A percentile compares a stretch with the other conserved stretches of the same genome.
Evolutionary conservation across 2,329 filamentous ascomycete genomes (phyloP).

Genomic region (Acrodontium crateriforme): DNA sequence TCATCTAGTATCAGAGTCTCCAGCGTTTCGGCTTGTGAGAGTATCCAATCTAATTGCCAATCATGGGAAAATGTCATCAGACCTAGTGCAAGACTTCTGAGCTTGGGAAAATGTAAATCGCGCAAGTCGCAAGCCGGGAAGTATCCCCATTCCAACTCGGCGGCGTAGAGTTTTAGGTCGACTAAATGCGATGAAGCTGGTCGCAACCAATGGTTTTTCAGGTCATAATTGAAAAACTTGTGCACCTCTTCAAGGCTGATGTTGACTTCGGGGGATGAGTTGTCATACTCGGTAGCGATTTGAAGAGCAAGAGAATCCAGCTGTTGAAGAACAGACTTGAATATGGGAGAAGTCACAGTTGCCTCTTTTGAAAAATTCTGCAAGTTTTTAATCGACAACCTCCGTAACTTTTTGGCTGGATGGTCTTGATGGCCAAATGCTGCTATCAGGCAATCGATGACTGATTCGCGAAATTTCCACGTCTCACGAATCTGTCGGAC

Average conservation of each 20-base stretch:
- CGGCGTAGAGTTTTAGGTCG: conserved; percentile 29
- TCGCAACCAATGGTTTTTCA: conserved; percentile 12
- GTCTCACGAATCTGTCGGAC: neutral
- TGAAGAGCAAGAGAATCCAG: conserved; percentile 10
- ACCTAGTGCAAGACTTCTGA: conserved; percentile 28
- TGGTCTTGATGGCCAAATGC: conserved; percentile 2
- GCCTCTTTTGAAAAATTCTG: conserved; percentile 8
- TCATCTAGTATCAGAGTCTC: conserved; percentile 31
- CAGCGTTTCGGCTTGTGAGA: conserved; percentile 25
- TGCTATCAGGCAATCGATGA: neutral
- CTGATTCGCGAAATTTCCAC: neutral
- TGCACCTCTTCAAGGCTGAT: conserved; percentile 8
- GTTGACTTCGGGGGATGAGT: conserved; percentile 7
- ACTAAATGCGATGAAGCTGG: conserved; percentile 13
- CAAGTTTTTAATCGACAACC: conserved; percentile 14
- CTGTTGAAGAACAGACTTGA: conserved; percentile 7
- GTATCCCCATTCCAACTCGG: conserved; percentile 27
- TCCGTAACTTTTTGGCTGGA: conserved; percentile 4
- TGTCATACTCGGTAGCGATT: conserved; percentile 11
- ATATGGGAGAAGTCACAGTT: conserved; percentile 7
- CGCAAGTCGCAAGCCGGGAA: conserved; percentile 26
- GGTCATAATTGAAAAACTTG: conserved; percentile 10
- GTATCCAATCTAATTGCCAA: conserved; percentile 35
- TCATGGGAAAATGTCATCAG: conserved; percentile 31
- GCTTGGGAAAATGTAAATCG: conserved; percentile 23